Evolutionary conservation across 1,284 basidiomycete genomes (phyloP), one percentile per base, ranked within the genome.

Genomic region (Malassezia equina): DNA sequence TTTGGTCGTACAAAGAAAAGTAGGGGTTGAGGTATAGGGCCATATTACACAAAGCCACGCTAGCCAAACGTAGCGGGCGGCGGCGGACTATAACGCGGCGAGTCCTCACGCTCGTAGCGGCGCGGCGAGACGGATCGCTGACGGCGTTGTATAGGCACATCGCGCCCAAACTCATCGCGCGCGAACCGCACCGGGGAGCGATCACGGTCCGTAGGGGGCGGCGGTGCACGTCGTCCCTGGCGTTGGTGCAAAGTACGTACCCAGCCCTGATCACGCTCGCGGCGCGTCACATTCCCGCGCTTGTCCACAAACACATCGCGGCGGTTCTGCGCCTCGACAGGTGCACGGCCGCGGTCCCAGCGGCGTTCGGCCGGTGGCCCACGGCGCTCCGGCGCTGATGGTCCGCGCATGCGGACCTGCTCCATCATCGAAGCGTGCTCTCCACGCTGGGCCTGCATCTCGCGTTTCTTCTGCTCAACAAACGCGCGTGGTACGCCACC

Each of bases 381-480:
- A 3, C 40, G 27, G 39, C 23, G 25, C 13, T 32, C n/a, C 12
- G 34, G 27, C 15, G 28, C 17, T 28, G 40, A 5, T 6, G 39
- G 40, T 5, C 40, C 48, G 12, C 45, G 53, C 17, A 43, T 29
- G 4, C 50, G 55, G 6, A 57, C 49, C 17, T 57, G 49, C 9
- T 23, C 50, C 32, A 47, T 43, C 11, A 49, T 24, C 13, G 31
- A 23, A 1, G 33, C 36, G 8, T 39, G 42, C 19, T 57, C 44
- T 4, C 25, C 34, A 7, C 55, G 55, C 44, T 82, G 79, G n/a
- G 83, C 79, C 27, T 87, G 80, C 80, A 96, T 83, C 76, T 98
- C 93, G 67, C 83, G 83, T 77, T 98, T 98, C 78, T 96, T 96
- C 72, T 88, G 85, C 67, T 95, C 90, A 21, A 98, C 84, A 71